Evolutionary conservation across 257 asterid genomes (phyloP).

Genomic region (Gentiana macrophylla): DNA sequence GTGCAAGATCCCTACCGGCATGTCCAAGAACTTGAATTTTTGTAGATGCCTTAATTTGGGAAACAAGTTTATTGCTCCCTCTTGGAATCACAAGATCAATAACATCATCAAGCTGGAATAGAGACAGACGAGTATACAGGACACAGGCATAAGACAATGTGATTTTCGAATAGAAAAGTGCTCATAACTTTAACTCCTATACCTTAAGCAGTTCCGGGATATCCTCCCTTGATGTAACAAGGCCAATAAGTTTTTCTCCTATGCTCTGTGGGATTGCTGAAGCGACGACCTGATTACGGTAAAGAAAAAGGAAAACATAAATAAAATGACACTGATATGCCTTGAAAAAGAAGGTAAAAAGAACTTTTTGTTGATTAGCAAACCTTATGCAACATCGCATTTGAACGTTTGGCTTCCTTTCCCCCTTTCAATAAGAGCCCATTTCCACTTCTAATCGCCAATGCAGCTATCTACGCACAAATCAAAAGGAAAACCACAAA

Average conservation of each 20-base stretch:
- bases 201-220: constrained; percentile 84
- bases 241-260: constrained; percentile 65
- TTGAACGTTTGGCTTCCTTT: constrained; percentile 70
- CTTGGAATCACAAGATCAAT: constrained; percentile 89
- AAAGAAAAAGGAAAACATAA: background rate
- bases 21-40: constrained; percentile 91
- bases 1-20: constrained; percentile 45
- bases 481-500: background rate
- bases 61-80: constrained; percentile 77
- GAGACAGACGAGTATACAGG: constrained; percentile 6
- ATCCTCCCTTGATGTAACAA: constrained; percentile 74
- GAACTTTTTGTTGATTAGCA: background rate
- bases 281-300: constrained; percentile 42
- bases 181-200: background rate
- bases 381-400: constrained; percentile 70
- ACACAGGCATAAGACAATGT: background rate
- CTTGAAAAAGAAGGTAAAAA: background rate
- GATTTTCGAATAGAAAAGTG: background rate
- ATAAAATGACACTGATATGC: constrained; percentile 2
- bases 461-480: constrained; percentile 56
- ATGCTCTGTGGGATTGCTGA: constrained; percentile 62
- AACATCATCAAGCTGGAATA: constrained; percentile 67
- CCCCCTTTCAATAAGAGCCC: constrained; percentile 86
- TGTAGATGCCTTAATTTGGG: constrained; percentile 63
- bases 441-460: constrained; percentile 81